Conservation (phyloP, 495 filamentous ascomycete species). For the Lineolata rhizophorae region DNA sequence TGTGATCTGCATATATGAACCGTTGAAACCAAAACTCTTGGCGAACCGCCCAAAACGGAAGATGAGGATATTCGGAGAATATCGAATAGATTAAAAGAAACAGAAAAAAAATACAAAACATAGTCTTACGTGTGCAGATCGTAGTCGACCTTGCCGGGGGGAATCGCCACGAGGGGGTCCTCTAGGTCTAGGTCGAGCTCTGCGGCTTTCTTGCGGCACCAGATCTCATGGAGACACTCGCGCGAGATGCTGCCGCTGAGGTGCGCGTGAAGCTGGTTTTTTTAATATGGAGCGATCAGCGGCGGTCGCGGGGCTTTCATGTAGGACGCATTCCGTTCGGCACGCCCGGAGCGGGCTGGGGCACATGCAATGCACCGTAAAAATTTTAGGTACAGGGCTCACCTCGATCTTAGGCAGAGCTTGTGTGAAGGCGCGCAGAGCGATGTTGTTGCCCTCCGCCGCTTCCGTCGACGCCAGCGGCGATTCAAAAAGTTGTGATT, state of each 20-base stretch:
- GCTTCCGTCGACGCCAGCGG: too few species aligned
- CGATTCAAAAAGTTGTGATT: too few species aligned
- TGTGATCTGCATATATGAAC: too few species aligned
- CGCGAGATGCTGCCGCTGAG: constrained; percentile 63
- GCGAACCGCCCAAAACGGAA: too few species aligned
- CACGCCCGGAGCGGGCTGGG: constrained; percentile 1
- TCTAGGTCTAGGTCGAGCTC: constrained; percentile 29
- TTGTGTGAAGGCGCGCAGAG: too few species aligned
- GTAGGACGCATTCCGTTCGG: background rate
- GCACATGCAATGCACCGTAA: constrained; percentile 1
- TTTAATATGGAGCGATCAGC: constrained; percentile 11
- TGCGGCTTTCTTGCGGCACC: constrained; percentile 30
- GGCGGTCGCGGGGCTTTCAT: background rate
- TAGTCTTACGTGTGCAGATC: constrained; percentile 40
- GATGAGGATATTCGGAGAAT: too few species aligned
- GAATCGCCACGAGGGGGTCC: constrained; percentile 50
- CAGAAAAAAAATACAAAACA: background rate
- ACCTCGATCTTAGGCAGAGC: constrained; percentile 18
- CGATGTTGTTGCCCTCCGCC: too few species aligned
- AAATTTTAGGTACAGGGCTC: background rate
- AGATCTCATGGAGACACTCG: constrained; percentile 55
- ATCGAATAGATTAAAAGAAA: background rate
- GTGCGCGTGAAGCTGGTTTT: constrained; percentile 75
- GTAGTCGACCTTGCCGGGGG: constrained; percentile 43
- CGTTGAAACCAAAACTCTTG: too few species aligned